Evolutionary conservation across 768 basidiomycete genomes (phyloP).

Genomic region (Amanita brunnescens): DNA sequence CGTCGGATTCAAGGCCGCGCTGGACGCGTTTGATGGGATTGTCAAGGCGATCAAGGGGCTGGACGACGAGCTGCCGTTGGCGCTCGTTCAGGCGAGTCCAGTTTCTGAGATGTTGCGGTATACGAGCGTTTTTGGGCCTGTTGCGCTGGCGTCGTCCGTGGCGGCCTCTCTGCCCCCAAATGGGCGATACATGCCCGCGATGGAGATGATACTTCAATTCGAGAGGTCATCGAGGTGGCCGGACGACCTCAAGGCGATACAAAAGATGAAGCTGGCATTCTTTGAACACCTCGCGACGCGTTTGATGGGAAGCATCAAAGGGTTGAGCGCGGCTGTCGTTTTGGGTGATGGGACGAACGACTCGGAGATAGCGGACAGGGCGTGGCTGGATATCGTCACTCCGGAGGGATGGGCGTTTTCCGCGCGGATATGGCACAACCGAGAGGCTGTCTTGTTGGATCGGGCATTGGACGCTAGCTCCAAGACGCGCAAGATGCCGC

Average conservation of each 20-base stretch:
- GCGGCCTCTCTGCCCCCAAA: conserved; percentile 43
- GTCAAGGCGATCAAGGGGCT: conserved; percentile 69
- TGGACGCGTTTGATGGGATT: conserved; percentile 72
- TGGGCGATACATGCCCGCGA: conserved; percentile 58
- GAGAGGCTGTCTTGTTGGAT: conserved; percentile 74
- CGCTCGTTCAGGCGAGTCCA: conserved; percentile 69
- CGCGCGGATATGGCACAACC: conserved; percentile 78
- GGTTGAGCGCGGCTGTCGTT: conserved; percentile 50
- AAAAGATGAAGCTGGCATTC: conserved; percentile 90
- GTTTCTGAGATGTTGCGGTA: conserved; percentile 72
- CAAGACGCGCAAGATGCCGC: conserved; percentile 29
- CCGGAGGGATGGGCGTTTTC: conserved; percentile 83
- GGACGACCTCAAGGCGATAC: conserved; percentile 85
- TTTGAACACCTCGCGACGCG: conserved; percentile 70
- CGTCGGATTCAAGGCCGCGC: conserved; percentile 63
- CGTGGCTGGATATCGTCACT: conserved; percentile 68
- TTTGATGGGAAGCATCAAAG: conserved; percentile 44
- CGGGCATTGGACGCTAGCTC: conserved; percentile 49
- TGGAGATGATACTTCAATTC: conserved; percentile 78
- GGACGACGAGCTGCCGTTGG: conserved; percentile 66
- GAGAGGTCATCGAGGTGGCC: conserved; percentile 94
- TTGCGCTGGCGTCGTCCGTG: conserved; percentile 52
- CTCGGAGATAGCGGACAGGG: conserved; percentile 59
- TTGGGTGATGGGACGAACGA: conserved; percentile 38
- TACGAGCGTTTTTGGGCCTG: conserved; percentile 74